Percentiles rank a stretch among this genome's conserved stretches.
Conservation (phyloP, 2,329 filamentous ascomycete species). For the Verticillium dahliae region DNA sequence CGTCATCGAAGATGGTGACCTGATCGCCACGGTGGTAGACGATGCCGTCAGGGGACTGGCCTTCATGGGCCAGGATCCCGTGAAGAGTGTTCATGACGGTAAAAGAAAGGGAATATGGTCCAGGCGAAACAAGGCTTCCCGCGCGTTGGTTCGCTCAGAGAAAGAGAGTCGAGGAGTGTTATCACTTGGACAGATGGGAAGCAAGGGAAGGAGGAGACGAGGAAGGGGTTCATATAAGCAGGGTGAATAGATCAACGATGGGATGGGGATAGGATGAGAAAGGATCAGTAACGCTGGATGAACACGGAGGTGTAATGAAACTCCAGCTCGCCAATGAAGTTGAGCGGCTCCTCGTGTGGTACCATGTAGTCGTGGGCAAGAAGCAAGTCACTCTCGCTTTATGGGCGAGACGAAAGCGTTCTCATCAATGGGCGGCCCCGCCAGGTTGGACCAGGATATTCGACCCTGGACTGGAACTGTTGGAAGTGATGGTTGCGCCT, state of each 20-base stretch:
- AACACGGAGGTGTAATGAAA: neutral
- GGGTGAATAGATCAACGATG: neutral
- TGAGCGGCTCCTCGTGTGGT: neutral
- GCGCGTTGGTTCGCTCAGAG: neutral
- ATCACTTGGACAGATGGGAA: neutral
- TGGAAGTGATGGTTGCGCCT: neutral
- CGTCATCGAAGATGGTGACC: slow-evolving; percentile 8
- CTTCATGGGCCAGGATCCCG: slow-evolving; percentile 7
- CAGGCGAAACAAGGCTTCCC: neutral
- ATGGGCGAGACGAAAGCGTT: neutral
- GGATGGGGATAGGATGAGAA: neutral
- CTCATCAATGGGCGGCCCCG: neutral
- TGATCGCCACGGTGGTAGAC: slow-evolving; percentile 7
- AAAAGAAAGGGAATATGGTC: neutral
- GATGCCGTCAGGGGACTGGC: slow-evolving; percentile 7
- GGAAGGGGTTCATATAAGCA: neutral
- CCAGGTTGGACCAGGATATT: neutral
- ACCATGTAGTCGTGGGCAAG: neutral
- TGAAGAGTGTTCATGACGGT: slow-evolving; percentile 8
- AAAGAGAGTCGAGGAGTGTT: neutral
- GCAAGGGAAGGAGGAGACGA: neutral
- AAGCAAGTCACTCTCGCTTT: neutral
- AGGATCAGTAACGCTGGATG: neutral
- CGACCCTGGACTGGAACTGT: neutral
- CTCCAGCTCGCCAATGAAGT: neutral